Evolutionary conservation across 495 filamentous ascomycete species (phyloP), one percentile per base, ranked within the genome.

Genomic region (Penicillium manginii): DNA sequence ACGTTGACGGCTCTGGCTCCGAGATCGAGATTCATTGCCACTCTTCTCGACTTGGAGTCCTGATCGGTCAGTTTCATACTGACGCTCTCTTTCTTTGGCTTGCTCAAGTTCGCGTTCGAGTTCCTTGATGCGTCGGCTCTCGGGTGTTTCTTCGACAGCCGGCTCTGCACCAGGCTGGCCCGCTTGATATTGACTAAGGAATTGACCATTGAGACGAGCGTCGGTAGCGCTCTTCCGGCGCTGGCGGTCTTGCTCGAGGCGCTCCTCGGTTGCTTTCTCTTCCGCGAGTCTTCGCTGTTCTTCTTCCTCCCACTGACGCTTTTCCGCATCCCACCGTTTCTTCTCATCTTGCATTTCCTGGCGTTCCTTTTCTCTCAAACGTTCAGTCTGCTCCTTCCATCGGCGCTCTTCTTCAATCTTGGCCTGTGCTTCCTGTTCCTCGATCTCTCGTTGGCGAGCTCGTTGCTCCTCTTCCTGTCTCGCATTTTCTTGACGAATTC

Each of bases 71-170:
- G 79, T 80, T 71, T 96, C 84, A 64, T 97, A 98, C 67, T 91
- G 81, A 39, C 81, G 82, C 67, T 98, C 94, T 10, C 94, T 86
- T 60, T 93, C 86, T 59, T 92, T 89, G 3, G 94, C 94, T 59
- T 86, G 78, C 67, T 92, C 89, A 2, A 98, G 81, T 70, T 98
- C 89, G 26, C 85, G 81, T 71, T 97, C 94, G 10, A 98, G 81
- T 65, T 97, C 86, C 60, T 84, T 83, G 56, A 98, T 86, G 40
- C 91, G 86, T n/a, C 81, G 84, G 19, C 73, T 76, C 64, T 84
- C 83, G 64, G 71, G 71, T 61, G 69, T 67, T 50, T 65, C 82
- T 60, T 78, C 74, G 31, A 17, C 39, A 12, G 66, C 45, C 2
- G 51, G 55, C 12, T 57, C 52, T 39, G 40, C 48, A 18, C 48